Evolutionary conservation across 2,329 filamentous ascomycete genomes (phyloP), one percentile per base, ranked within the genome.

Genomic region (Apiospora pterosperma): DNA sequence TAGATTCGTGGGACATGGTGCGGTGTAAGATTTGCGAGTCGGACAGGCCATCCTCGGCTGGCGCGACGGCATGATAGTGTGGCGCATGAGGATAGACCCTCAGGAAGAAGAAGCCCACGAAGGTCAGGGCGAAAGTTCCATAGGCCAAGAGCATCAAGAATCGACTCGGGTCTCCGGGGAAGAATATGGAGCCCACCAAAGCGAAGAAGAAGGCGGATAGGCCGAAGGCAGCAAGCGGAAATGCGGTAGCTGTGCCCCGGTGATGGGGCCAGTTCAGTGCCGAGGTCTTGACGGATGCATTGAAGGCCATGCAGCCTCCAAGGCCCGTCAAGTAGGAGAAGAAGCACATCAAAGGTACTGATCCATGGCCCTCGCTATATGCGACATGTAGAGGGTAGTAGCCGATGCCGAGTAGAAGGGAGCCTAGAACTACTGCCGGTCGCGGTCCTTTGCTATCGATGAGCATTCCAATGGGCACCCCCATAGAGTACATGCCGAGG

Each of bases 171-270:
- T 96, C 88, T 42, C 93, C 92, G 2, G 92, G 92, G 74, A 97
- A 94, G 44, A 92, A 81, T 59, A 96, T 74, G 21, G 88, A 87
- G 25, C 93, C 92, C 38, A 96, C 79, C 2, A 90, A 84, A 0
- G 96, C 95, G 80, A 97, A 99, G 81, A 98, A 97, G 79, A 99
- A 96, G 63, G 96, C 96, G 75, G 94, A 97, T 64, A 99, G 80
- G 3, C 96, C 96, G 74, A 98, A 98, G 3, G 92, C 94, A 64
- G 96, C 92, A 64, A 98, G 79, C 6, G 96, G 95, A 71, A 98
- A 96, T 1, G 94, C 94, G 6, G 96, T 98, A 6, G 96, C 96
- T 4, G 95, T 97, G 63, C 96, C 96, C 68, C 96, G 88, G 75
- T 97, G 91, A 65, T 90, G 87, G 14, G 95, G 95, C 88, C 94